These are phyloP conservation scores for Tagetes patula DNA, from an alignment of 129 eudicot genomes.

Conservation along the genomic window DNA sequence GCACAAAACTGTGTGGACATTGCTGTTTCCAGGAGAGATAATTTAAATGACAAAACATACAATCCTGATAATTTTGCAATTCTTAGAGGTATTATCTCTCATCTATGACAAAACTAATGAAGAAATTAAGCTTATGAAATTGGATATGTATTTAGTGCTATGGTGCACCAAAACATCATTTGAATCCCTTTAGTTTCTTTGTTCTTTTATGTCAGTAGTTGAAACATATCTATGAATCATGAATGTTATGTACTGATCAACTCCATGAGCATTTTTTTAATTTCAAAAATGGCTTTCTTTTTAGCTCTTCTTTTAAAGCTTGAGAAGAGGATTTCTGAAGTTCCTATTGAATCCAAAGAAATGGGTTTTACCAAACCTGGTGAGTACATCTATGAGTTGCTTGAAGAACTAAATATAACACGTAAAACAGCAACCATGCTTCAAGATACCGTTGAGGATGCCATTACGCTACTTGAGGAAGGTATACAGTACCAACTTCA, in stretches of 20 bases:
- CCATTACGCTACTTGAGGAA: slow-evolving; percentile 81
- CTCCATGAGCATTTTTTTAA: slow-evolving; percentile 4
- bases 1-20: slow-evolving; percentile 86
- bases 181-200: background rate
- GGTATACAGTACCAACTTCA: slow-evolving; percentile 37
- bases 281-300: slow-evolving; percentile 1
- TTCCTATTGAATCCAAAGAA: slow-evolving; percentile 81
- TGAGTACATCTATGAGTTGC: slow-evolving; percentile 81
- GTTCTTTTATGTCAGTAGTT: background rate
- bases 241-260: background rate
- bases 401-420: slow-evolving; percentile 69
- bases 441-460: slow-evolving; percentile 68
- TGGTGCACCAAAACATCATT: slow-evolving; percentile 5
- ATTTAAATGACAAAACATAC: slow-evolving; percentile 63
- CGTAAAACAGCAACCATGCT: slow-evolving; percentile 67
- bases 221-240: background rate
- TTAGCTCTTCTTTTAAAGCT: slow-evolving; percentile 89
- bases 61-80: slow-evolving; percentile 93
- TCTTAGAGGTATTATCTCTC: slow-evolving; percentile 66
- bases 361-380: slow-evolving; percentile 92
- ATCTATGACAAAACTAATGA: slow-evolving; percentile 6
- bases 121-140: slow-evolving; percentile 20
- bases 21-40: slow-evolving; percentile 67
- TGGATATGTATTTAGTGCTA: slow-evolving; percentile 1
- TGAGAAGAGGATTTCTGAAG: slow-evolving; percentile 83